These are phyloP conservation scores for Eragrostis curvula DNA, from an alignment of 176 grass and related monocot species.

Conservation along the genomic window DNA sequence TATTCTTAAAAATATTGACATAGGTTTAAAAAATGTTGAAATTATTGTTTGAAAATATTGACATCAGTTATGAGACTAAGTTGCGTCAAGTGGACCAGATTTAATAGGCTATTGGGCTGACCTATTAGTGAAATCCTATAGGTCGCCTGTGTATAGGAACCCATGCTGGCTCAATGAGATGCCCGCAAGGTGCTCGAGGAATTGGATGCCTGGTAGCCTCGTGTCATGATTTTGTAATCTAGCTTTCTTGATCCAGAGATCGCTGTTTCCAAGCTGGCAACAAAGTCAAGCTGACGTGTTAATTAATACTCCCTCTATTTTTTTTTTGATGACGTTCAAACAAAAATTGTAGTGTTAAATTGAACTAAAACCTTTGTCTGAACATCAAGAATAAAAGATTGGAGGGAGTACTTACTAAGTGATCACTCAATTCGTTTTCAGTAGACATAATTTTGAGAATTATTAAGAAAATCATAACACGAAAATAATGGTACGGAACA, in stretches of 20 bases:
- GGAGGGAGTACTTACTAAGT: neutral
- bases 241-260: slow-evolving; percentile 13
- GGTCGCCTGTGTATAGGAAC: no score
- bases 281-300: neutral
- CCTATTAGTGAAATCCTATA: no score
- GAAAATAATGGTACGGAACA: neutral
- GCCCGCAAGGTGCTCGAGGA: slow-evolving; percentile 33
- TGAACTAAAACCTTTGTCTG: no score
- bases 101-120: no score
- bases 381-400: no score
- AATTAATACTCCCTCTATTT: neutral
- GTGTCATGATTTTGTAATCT: neutral
- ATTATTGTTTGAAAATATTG: no score
- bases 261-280: neutral
- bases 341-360: no score
- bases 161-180: neutral
- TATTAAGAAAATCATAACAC: neutral
- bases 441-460: neutral
- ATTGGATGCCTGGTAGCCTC: neutral
- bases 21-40: no score
- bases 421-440: neutral
- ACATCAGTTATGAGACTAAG: no score
- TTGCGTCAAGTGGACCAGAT: no score
- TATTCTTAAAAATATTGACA: no score
- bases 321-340: no score